Evolutionary conservation across 441 rosid species (phyloP).

Genomic region (Brassica balearica): DNA sequence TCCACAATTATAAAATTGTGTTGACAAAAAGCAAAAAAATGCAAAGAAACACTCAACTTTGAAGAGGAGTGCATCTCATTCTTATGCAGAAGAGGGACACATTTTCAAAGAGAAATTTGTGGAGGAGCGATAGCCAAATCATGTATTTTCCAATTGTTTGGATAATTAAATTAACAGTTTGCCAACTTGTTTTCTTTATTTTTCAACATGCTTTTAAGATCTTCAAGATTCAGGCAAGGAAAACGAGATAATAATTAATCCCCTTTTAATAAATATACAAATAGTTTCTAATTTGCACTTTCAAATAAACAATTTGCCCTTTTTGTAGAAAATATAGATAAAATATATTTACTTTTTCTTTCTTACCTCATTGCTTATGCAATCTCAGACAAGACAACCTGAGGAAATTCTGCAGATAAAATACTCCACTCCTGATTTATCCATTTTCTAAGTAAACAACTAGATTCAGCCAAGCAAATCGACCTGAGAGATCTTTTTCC

Average conservation of each 20-base stretch:
- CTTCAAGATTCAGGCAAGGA: slow-evolving; percentile 39
- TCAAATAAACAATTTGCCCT: slow-evolving; percentile 10
- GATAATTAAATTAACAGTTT: slow-evolving; percentile 26
- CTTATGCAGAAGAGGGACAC: slow-evolving; percentile 7
- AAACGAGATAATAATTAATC: slow-evolving; percentile 16
- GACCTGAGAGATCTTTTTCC: not conserved
- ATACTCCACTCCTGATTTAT: not conserved
- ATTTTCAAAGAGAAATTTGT: slow-evolving; percentile 27
- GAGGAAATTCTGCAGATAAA: slow-evolving; percentile 35
- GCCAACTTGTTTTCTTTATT: slow-evolving; percentile 39
- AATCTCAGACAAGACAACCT: slow-evolving; percentile 27
- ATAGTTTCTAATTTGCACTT: slow-evolving; percentile 21
- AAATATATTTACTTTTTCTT: not conserved
- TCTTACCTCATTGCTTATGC: slow-evolving; percentile 37
- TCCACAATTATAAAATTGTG: not conserved
- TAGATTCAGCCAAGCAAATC: slow-evolving; percentile 2
- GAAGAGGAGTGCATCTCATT: slow-evolving; percentile 34
- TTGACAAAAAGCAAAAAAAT: not conserved
- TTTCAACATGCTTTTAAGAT: slow-evolving; percentile 22
- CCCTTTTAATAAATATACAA: slow-evolving; percentile 1
- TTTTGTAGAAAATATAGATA: slow-evolving; percentile 8
- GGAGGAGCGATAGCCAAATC: slow-evolving; percentile 29
- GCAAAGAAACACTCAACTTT: slow-evolving; percentile 6
- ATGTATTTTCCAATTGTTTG: slow-evolving; percentile 7
- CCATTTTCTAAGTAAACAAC: not conserved